Base-by-base conservation (phyloP, 2,329 filamentous ascomycete species). In the Colletotrichum sp. region DNA sequence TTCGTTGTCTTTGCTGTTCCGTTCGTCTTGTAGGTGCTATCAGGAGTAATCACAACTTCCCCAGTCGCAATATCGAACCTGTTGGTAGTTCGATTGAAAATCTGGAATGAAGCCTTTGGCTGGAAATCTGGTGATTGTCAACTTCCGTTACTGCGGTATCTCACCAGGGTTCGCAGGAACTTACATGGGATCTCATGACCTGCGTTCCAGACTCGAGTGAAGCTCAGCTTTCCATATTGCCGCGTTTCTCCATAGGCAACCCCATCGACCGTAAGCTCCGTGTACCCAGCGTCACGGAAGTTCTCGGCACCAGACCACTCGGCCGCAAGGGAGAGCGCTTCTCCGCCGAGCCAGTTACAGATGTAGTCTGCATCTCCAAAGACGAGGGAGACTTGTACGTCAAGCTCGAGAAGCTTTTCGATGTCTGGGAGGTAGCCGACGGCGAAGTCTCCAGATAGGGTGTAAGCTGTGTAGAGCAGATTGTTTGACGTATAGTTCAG, bases 271-370 rank as follows among this genome's bases (percentile, higher is more conserved):
- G 90, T 85, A 70, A 96, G 89, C 7, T 91, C 88, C 0, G 90
- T 88, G 80, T 95, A 95, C 1, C 93, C 93, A 2, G 93, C 91
- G 0, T 84, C 80, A 3, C 87, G 85, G 82, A 95, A 95, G 18
- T 82, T 80, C 2, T 89, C 87, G 80, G 94, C 94, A 3, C 92
- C 91, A 1, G 92, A 89, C 3, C 86, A 82, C 5, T 88, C 85
- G 81, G 95, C 95, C 1, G 84, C 83, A 12, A 89, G 81, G 57
- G 87, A 87, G 24, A 88, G 85, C 12, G 83, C 80, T 76, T 91
- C 88, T 28, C 88, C 88, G 18, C 88, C 87, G 57, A 89, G 83
- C 90, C 89, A 82, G 75, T 88, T 90, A 79, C 88, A 89, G 9
- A 87, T 85, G 71, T 88, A 92, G 78, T 92, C 90, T 6, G 89